Base-by-base conservation (phyloP, 805 yeast genomes). In the Torulaspora franciscae region DNA sequence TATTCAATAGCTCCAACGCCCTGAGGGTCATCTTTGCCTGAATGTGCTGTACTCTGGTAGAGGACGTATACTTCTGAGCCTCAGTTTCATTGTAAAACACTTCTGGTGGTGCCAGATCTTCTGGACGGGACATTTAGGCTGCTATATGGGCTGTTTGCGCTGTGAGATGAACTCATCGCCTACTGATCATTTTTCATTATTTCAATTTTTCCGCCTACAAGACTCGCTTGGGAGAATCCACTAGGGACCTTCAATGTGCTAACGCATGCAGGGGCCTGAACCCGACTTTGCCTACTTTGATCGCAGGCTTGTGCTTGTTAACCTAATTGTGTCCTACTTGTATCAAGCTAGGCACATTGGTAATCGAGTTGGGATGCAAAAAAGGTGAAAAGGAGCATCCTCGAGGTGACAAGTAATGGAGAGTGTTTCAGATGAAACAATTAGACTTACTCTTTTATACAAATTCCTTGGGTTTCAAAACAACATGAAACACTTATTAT, bases 11-110 rank as follows among this genome's bases (percentile, higher is more conserved):
- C 57, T 93, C 99, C 37, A 93, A 70, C 0, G 98, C 96, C 56
- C 99, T 75, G 35, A 91, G 73, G 0, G 99, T 89, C 99, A 93
- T 93, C 63, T 87, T 85, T 2, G 98, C 98, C 67, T 93, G 99
- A 58, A 93, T 93, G 62, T 90, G 96, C 70, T 93, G 99, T 40
- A 93, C 96, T 74, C 99, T 93, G 4, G 96, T 85, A 4, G 95
- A 86, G 2, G 84, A 74, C 0, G 98, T 93, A 66, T 93, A 93
- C 61, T 93, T 93, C 52, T 74, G 73, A 0, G 98, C 85, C 66
- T 93, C 99, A 1, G 79, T 67, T 44, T 90, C 97, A 72, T 89
- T 85, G 65, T 93, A 93, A 63, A 91, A 93, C 48, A 90, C 76
- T 69, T 90, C 98, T 32, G 98, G 96, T 24, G 98, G 98, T 10